Base-by-base conservation (phyloP, 805 yeast genomes). In the Isabelozyma heimii region DNA sequence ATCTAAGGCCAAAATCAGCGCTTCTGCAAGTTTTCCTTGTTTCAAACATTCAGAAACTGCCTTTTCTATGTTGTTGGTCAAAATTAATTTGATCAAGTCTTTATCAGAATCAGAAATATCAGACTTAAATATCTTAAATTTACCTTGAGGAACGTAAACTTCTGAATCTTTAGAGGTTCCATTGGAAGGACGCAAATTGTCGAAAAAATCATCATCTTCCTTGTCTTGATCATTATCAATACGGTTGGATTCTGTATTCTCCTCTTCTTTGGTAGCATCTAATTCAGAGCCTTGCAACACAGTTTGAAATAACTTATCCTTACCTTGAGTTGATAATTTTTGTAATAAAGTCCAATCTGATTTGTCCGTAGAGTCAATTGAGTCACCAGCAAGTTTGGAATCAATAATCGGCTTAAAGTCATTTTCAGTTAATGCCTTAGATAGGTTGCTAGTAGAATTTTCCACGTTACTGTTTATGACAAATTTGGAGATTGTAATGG, bases 1-100 rank as follows among this genome's bases (percentile, higher is more conserved):
- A 58, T 83, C 82, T 59, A 87, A 69, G 0, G 98, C 89, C 51
- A 94, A 76, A 26, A 91, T 72, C 56, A 91, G 77, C 3, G 98
- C 97, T 63, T 94, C 98, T 17, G 80, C 66, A 17, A 90, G 67
- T 50, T 80, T 78, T 45, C 80, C 86, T 35, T 81, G 78, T 42
- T 82, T 75, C 51, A 94, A 69, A 54, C 92, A 83, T 24, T 76
- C 60, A 33, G 84, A 79, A 10, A 89, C 83, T 1, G 97, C 97
- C 24, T 77, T 73, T 13, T 79, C 79, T 44, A 79, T 67, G 45
- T 89, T 78, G 51, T 91, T 90, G 13, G 67, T 63, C 44, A 92
- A 75, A 43, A 92, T 65, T 17, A 67, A 61, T 47, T 63, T 62
- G 42, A 67, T 58, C 37, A 70, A 55, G 12, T 67, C 61, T 46